A percentile compares a stretch with the other conserved stretches of the same genome.
phyloP scores from a whole-genome alignment of 768 basidiomycete genomes.

The Chalciporus sphaerocephalus region DNA sequence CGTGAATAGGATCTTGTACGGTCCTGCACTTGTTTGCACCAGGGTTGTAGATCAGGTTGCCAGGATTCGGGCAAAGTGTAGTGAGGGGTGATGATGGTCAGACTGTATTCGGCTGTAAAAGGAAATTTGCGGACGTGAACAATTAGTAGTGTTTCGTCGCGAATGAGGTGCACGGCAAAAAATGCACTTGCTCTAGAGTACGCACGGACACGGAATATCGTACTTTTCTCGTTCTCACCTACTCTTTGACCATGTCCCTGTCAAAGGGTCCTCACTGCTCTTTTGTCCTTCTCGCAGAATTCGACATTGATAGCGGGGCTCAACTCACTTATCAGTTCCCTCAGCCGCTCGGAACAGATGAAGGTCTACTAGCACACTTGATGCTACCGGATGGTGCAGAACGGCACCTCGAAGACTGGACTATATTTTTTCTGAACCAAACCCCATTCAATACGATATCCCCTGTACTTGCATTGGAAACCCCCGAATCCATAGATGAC shows the following conservation, averaged over 20 bases:
- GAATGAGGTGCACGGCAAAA: slow-evolving; percentile 5
- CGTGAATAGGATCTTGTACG: slow-evolving; percentile 7
- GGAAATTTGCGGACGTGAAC: slow-evolving; percentile 20
- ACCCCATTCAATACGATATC: slow-evolving; percentile 83
- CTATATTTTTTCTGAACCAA: slow-evolving; percentile 97
- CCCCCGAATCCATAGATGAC: slow-evolving; percentile 34
- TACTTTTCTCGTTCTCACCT: slow-evolving; percentile 5
- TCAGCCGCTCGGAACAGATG: slow-evolving; percentile 89
- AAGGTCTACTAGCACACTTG: slow-evolving; percentile 89
- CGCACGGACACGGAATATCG: not conserved
- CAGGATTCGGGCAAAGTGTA: too few relatives aligned
- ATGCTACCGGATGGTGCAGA: slow-evolving; percentile 99
- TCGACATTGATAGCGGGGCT: slow-evolving; percentile 93
- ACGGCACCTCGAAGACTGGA: slow-evolving; percentile 94
- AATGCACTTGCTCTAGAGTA: slow-evolving; percentile 7
- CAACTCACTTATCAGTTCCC: slow-evolving; percentile 96
- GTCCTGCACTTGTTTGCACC: too few relatives aligned
- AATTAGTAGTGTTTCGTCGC: slow-evolving; percentile 13
- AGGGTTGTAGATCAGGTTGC: not conserved
- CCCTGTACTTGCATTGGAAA: slow-evolving; percentile 73
- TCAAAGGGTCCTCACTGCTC: slow-evolving; percentile 75
- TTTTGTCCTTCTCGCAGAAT: slow-evolving; percentile 96
- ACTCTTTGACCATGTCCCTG: slow-evolving; percentile 41
- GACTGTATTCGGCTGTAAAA: slow-evolving; percentile 17
- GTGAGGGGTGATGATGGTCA: not conserved